Percentiles rank a stretch among this genome's conserved stretches.
Conservation (phyloP, 179 eudicot genomes). For the Amaranthus tricolor region DNA sequence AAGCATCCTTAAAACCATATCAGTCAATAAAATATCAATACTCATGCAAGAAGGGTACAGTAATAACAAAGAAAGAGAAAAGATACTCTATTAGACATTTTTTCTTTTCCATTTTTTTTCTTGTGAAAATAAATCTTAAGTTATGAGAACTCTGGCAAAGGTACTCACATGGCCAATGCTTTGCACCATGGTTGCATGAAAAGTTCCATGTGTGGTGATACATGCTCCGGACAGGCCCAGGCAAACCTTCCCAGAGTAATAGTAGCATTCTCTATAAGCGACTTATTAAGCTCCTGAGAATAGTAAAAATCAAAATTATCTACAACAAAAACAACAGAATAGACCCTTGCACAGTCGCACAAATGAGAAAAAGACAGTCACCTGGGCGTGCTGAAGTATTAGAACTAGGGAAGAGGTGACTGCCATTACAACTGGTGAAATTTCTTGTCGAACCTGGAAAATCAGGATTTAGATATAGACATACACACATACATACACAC, state of each 20-base stretch:
- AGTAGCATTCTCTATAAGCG: slow-evolving; percentile 91
- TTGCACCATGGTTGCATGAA: slow-evolving; percentile 91
- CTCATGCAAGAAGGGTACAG: neutral
- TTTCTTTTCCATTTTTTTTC: neutral
- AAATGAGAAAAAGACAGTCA: slow-evolving; percentile 23
- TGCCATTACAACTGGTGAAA: slow-evolving; percentile 76
- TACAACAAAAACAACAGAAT: slow-evolving; percentile 1
- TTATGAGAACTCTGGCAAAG: neutral
- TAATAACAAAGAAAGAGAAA: neutral
- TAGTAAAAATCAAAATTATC: slow-evolving; percentile 15
- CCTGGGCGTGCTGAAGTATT: slow-evolving; percentile 91
- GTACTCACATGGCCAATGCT: slow-evolving; percentile 77
- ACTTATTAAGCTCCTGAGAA: slow-evolving; percentile 86
- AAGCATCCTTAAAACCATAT: neutral
- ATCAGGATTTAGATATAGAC: neutral
- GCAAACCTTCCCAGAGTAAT: slow-evolving; percentile 95
- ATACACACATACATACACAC: neutral
- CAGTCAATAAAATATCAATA: neutral
- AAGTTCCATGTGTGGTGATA: slow-evolving; percentile 96
- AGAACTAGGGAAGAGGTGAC: slow-evolving; percentile 82
- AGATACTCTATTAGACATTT: neutral
- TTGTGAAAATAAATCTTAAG: neutral
- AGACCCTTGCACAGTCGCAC: neutral
- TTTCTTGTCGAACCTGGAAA: slow-evolving; percentile 77
- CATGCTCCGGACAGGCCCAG: slow-evolving; percentile 95